Evolutionary conservation across 805 yeast species (phyloP).

Genomic region (Metschnikowia amazonensis): DNA sequence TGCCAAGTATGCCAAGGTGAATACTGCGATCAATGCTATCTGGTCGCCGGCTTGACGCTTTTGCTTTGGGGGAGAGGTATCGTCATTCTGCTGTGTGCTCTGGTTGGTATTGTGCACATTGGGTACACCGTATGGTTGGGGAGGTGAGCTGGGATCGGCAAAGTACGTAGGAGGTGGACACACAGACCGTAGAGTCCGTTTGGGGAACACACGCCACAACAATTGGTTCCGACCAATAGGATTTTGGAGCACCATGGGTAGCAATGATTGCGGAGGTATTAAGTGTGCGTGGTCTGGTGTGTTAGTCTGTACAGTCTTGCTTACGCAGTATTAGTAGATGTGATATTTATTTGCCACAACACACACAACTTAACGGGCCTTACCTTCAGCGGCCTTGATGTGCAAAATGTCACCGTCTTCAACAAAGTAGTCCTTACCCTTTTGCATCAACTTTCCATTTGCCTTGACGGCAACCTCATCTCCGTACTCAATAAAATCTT

Average conservation of each 20-base stretch:
- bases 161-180: slow-evolving; percentile 10
- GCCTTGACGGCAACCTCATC: slow-evolving; percentile 83
- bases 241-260: neutral
- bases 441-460: slow-evolving; percentile 82
- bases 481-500: slow-evolving; percentile 50
- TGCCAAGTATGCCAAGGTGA: slow-evolving; percentile 46
- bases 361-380: slow-evolving; percentile 45
- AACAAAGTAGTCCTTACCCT: slow-evolving; percentile 93
- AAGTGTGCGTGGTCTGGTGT: neutral
- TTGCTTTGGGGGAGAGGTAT: neutral
- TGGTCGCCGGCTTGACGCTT: slow-evolving; percentile 28
- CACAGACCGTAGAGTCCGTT: neutral
- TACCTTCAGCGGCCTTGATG: slow-evolving; percentile 94
- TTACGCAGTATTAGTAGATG: neutral
- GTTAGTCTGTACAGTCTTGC: neutral
- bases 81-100: neutral
- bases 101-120: neutral
- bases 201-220: neutral
- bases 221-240: neutral
- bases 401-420: slow-evolving; percentile 92
- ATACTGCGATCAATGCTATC: slow-evolving; percentile 40
- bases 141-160: slow-evolving; percentile 11
- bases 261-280: neutral
- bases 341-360: neutral
- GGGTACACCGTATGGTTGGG: slow-evolving; percentile 6